Evolutionary conservation across 2,329 filamentous ascomycete genomes (phyloP).

Genomic region (Rhynchosporium graminicola): DNA sequence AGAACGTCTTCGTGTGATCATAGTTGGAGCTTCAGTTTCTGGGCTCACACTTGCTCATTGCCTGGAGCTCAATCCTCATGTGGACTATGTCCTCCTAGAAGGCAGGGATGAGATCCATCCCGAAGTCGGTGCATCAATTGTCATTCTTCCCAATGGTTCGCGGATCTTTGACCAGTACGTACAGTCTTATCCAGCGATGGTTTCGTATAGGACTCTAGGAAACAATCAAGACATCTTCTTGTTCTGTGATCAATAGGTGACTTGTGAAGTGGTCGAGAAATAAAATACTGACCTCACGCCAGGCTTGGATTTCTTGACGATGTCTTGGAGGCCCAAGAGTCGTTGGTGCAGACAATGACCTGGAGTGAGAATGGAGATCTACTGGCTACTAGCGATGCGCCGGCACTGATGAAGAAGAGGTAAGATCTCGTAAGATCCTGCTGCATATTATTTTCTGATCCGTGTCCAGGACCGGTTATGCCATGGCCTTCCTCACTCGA

Average conservation of each 20-base stretch:
- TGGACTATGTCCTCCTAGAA: conserved; percentile 54
- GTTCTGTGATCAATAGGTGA: too few species aligned
- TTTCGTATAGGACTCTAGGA: not conserved
- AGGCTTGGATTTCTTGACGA: conserved; percentile 44
- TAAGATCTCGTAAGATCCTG: not conserved
- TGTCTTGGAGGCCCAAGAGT: conserved; percentile 11
- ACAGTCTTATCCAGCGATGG: not conserved
- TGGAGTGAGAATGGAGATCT: conserved; percentile 20
- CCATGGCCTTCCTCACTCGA: conserved; percentile 20
- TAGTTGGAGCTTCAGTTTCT: conserved; percentile 51
- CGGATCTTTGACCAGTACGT: conserved; percentile 50
- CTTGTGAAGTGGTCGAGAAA: not conserved
- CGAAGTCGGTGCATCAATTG: conserved; percentile 50
- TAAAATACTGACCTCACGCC: not conserved
- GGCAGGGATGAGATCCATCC: conserved; percentile 45
- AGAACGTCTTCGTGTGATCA: conserved; percentile 44
- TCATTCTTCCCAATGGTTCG: conserved; percentile 45
- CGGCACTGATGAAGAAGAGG: conserved; percentile 15
- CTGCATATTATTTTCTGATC: not conserved
- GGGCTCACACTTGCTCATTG: conserved; percentile 50
- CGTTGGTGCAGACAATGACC: conserved; percentile 12
- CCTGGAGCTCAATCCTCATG: conserved; percentile 45
- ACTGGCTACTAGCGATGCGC: conserved; percentile 32
- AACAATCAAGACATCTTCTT: not conserved
- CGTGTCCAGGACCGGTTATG: conserved; percentile 30